phyloP scores from a whole-genome alignment of 352 stramenopile genomes.

The Phytophthora kernoviae region DNA sequence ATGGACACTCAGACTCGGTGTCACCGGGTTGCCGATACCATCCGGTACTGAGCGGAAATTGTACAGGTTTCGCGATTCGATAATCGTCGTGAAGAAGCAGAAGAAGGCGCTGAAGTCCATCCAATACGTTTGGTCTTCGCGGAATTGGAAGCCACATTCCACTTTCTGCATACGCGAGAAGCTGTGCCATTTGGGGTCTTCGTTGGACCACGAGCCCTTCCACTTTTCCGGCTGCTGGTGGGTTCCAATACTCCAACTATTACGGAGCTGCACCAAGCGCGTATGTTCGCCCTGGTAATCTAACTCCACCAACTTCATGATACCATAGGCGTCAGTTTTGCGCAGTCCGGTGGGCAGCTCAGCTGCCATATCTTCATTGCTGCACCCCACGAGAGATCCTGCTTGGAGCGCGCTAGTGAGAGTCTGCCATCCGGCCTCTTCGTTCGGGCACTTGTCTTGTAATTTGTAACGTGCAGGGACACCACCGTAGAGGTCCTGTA shows the following conservation, averaged over 20 bases:
- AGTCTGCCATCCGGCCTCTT: conserved; percentile 62
- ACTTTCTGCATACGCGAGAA: conserved; percentile 80
- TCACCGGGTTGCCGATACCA: conserved; percentile 59
- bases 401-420: conserved; percentile 51
- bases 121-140: conserved; percentile 81
- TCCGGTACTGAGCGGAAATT: conserved; percentile 76
- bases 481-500: conserved; percentile 84
- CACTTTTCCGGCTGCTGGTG: conserved; percentile 70
- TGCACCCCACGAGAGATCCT: conserved; percentile 74
- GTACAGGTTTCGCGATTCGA: conserved; percentile 85
- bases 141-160: conserved; percentile 78
- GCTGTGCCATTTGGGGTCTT: conserved; percentile 71
- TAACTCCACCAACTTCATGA: conserved; percentile 79
- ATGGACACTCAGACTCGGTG: conserved; percentile 70
- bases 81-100: conserved; percentile 76
- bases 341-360: conserved; percentile 68
- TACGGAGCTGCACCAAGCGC: conserved; percentile 77
- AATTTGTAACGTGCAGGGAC: conserved; percentile 70
- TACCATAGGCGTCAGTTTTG: conserved; percentile 73
- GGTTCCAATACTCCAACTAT: conserved; percentile 78
- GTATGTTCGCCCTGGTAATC: conserved; percentile 57
- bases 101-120: conserved; percentile 84
- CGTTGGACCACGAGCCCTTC: conserved; percentile 71
- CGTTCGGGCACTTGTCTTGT: conserved; percentile 61
- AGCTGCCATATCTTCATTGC: conserved; percentile 69